Percentiles rank a stretch among this genome's conserved stretches.
phyloP scores from a whole-genome alignment of 345 rosid genomes.

The Eucalyptus marginata region DNA sequence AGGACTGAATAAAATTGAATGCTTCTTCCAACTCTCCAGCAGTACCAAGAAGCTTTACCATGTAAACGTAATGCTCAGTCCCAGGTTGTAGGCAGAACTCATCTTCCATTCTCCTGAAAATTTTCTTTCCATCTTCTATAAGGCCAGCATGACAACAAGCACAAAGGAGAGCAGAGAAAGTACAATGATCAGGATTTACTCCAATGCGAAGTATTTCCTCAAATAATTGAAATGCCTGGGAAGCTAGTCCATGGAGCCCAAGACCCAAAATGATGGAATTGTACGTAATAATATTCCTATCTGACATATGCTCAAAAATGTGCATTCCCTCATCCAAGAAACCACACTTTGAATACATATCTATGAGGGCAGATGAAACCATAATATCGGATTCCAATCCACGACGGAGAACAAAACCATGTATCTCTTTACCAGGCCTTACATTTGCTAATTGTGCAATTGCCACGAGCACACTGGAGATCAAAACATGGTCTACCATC shows the following conservation, averaged over 20 bases:
- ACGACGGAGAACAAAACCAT: slow-evolving; percentile 39
- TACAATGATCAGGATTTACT: slow-evolving; percentile 48
- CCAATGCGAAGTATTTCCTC: slow-evolving; percentile 32
- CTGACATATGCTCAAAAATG: slow-evolving; percentile 29
- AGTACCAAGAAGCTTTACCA: slow-evolving; percentile 74
- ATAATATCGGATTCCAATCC: slow-evolving; percentile 46
- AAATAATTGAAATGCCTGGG: slow-evolving; percentile 51
- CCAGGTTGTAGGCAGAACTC: slow-evolving; percentile 51
- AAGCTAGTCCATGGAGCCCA: slow-evolving; percentile 61
- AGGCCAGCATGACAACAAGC: slow-evolving; percentile 80
- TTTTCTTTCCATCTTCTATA: slow-evolving; percentile 36
- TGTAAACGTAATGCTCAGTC: slow-evolving; percentile 63
- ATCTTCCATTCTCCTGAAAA: slow-evolving; percentile 50
- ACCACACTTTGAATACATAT: slow-evolving; percentile 86
- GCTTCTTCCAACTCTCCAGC: slow-evolving; percentile 68
- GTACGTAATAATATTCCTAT: slow-evolving; percentile 42
- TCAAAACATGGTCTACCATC: slow-evolving; percentile 48
- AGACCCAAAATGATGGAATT: slow-evolving; percentile 62
- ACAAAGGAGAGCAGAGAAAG: slow-evolving; percentile 73
- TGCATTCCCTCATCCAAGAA: slow-evolving; percentile 27
- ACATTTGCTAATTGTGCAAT: slow-evolving; percentile 43
- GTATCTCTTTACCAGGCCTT: slow-evolving; percentile 45
- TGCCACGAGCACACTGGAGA: slow-evolving; percentile 43
- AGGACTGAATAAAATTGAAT: slow-evolving; percentile 37
- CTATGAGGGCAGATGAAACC: slow-evolving; percentile 63